These are phyloP conservation scores for Linum lewisii DNA, from an alignment of 345 rosid species.

Conservation along the genomic window DNA sequence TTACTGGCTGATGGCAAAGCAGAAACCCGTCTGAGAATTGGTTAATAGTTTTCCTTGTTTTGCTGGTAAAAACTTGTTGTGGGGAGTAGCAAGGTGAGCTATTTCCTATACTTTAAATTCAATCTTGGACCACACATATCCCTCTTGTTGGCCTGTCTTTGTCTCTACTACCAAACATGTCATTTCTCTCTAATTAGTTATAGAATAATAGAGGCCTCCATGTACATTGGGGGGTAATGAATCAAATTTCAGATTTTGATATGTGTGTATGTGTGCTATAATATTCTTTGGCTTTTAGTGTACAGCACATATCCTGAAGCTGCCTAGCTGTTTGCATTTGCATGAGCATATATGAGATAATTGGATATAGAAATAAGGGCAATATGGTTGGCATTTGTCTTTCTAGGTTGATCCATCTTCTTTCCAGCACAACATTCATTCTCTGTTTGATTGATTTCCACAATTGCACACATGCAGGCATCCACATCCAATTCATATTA, in stretches of 20 bases:
- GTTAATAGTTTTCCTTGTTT: neutral
- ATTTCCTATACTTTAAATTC: neutral
- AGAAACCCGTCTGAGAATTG: neutral
- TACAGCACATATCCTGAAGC: constrained; percentile 22
- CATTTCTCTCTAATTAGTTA: constrained; percentile 9
- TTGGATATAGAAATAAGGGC: constrained; percentile 3
- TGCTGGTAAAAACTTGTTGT: neutral
- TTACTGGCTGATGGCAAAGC: neutral
- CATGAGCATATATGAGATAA: neutral
- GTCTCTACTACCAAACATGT: neutral
- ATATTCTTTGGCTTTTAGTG: constrained; percentile 13
- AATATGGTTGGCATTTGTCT: constrained; percentile 40
- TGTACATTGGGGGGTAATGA: neutral
- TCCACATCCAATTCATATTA: neutral
- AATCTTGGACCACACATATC: neutral
- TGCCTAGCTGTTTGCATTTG: constrained; percentile 38
- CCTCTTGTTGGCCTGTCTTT: neutral
- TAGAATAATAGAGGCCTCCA: constrained; percentile 2
- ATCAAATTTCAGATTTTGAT: neutral
- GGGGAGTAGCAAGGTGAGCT: neutral
- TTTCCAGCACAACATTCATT: constrained; percentile 35
- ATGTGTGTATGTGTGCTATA: neutral
- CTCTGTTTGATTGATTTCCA: constrained; percentile 12
- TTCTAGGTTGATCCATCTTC: constrained; percentile 24
- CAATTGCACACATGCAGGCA: constrained; percentile 11